A percentile compares a stretch with the other conserved stretches of the same genome.
phyloP scores from a whole-genome alignment of 1,284 basidiomycete species.

The Sphagnurus paluster region DNA sequence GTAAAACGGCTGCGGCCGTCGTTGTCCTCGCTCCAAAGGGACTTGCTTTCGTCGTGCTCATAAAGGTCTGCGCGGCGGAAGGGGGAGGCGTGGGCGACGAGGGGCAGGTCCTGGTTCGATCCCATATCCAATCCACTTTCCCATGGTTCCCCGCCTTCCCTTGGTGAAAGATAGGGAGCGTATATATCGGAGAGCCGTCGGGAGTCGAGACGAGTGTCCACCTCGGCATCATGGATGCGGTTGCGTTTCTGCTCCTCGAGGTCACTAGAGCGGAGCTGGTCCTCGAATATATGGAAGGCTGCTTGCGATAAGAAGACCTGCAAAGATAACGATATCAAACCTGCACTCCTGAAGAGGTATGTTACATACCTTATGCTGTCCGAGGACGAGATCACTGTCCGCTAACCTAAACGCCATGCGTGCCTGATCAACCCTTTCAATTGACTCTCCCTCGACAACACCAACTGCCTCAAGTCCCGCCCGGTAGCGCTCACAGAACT shows the following conservation, averaged over 20 bases:
- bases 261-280: constrained; percentile 81
- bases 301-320: constrained; percentile 89
- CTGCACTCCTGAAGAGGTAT: too few species aligned
- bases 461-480: constrained; percentile 53
- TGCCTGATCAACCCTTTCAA: constrained; percentile 56
- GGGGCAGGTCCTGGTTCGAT: constrained; percentile 64
- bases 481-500: constrained; percentile 86
- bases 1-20: constrained; percentile 75
- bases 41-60: constrained; percentile 74
- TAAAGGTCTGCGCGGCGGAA: constrained; percentile 72
- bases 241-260: constrained; percentile 83
- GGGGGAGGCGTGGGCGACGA: constrained; percentile 79
- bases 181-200: constrained; percentile 76
- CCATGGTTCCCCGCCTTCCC: constrained; percentile 45
- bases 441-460: constrained; percentile 51
- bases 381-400: constrained; percentile 79
- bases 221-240: constrained; percentile 71
- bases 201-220: constrained; percentile 70
- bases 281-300: constrained; percentile 90
- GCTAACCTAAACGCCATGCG: constrained; percentile 64
- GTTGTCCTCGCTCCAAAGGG: constrained; percentile 73
- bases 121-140: constrained; percentile 53
- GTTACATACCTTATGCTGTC: constrained; percentile 68
- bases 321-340: constrained; percentile 36
- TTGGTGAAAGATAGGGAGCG: constrained; percentile 64